A percentile compares a stretch with the other conserved stretches of the same genome.
Evolutionary conservation across 805 yeast species (phyloP).

Genomic region (Lipomyces sp.): DNA sequence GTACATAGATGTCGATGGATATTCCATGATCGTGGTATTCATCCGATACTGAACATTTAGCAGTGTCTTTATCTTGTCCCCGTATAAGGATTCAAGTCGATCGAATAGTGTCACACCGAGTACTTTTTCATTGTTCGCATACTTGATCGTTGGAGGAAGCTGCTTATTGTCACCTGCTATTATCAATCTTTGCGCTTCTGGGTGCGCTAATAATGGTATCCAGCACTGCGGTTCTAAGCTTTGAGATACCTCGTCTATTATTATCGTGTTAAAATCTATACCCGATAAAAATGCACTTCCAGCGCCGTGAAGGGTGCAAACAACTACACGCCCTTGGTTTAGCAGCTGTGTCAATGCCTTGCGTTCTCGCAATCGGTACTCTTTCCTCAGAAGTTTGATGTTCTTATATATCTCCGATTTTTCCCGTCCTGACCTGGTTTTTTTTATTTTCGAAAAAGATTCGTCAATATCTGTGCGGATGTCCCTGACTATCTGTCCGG

Average conservation of each 20-base stretch:
- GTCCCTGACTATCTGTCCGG: constrained; percentile 61
- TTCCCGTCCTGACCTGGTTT: constrained; percentile 60
- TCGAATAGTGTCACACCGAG: constrained; percentile 77
- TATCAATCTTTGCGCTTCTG: constrained; percentile 55
- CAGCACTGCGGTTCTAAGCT: constrained; percentile 93
- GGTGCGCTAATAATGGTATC: constrained; percentile 79
- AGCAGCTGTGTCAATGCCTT: constrained; percentile 60
- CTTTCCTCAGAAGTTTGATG: constrained; percentile 65
- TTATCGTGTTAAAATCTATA: constrained; percentile 65
- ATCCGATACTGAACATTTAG: constrained; percentile 82
- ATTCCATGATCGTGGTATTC: constrained; percentile 74
- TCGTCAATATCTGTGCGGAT: constrained; percentile 67
- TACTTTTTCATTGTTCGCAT: constrained; percentile 41
- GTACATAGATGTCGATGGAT: constrained; percentile 68
- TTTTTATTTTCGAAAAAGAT: constrained; percentile 53
- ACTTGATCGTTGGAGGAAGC: constrained; percentile 82
- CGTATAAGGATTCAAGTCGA: constrained; percentile 54
- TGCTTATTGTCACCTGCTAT: constrained; percentile 94
- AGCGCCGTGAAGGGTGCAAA: constrained; percentile 82
- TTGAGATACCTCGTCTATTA: constrained; percentile 95
- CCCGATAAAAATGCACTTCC: constrained; percentile 36
- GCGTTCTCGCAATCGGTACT: constrained; percentile 62
- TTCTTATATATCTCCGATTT: constrained; percentile 65
- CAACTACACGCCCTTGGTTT: constrained; percentile 60
- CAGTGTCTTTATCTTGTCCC: constrained; percentile 51